Base-by-base conservation (phyloP, 805 yeast genomes). In the Spathaspora sp. region DNA sequence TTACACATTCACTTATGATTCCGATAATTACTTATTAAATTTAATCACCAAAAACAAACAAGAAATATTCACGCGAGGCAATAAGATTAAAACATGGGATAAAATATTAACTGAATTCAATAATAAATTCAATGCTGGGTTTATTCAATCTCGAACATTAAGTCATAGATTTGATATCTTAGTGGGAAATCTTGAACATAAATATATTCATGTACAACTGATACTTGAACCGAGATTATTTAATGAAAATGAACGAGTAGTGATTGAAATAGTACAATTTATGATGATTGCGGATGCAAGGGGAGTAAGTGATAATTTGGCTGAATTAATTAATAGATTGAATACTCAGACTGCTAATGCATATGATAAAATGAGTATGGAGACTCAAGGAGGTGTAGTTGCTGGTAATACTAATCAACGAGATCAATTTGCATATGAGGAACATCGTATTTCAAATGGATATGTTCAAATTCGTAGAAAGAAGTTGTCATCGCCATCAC, bases 81-180 rank as follows among this genome's bases (percentile, higher is more conserved):
- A 60, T 19, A 61, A 66, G 20, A 50, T 62, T 39, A 63, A 60
- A 48, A 64, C 66, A 1, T 65, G 69, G 69, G 58, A 59, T 14
- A 40, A 46, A 5, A 59, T 65, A n/a, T 53, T 65, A 26, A 43
- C 46, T 17, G 60, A 61, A 32, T 64, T 64, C 47, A 66, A 66
- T 46, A 50, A 51, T 8, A 49, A 44, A 17, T 52, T 54, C 35
- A 29, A 56, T n/a, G 42, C 63, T 23, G 51, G 51, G 19, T 60
- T 64, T 11, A 55, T 64, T 6, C 68, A 64, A 51, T 55, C 63
- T 6, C 31, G 68, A 29, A 66, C 68, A 11, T 54, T 66, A 38
- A 64, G 57, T 38, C 65, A 64, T 32, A 55, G 68, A 42, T 66
- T 61, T 52, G 60, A 61, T 46, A 43, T 44, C 1, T 48, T 66